phyloP scores from a whole-genome alignment of 768 basidiomycete species.

The Guyanaporus albipodus region DNA sequence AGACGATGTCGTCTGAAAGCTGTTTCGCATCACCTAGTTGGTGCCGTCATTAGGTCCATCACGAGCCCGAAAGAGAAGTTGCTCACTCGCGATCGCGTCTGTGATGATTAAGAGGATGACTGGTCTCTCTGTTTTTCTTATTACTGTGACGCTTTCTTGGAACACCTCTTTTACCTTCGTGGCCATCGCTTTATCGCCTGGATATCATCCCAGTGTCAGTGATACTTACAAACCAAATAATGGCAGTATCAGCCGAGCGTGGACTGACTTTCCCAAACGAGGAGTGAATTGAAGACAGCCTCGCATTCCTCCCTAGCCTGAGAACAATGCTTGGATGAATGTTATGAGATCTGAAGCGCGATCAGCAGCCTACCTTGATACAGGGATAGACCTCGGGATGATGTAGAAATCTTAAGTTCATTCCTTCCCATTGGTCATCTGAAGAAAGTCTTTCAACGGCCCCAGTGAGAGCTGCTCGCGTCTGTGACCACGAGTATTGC shows the following conservation, averaged over 20 bases:
- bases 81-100: conserved; percentile 19
- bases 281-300: conserved; percentile 17
- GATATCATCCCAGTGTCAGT: neutral
- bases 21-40: conserved; percentile 13
- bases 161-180: conserved; percentile 19
- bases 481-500: conserved; percentile 20
- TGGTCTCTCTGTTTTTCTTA: too few species aligned
- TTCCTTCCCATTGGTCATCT: conserved; percentile 13
- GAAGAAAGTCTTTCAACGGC: conserved; percentile 10
- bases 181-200: conserved; percentile 16
- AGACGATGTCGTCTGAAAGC: conserved; percentile 7
- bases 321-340: neutral
- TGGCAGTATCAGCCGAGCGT: neutral
- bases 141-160: conserved; percentile 13
- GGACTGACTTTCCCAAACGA: conserved; percentile 15
- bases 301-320: conserved; percentile 19
- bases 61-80: too few species aligned
- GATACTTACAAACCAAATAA: too few species aligned
- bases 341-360: neutral
- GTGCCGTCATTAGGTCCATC: neutral
- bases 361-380: conserved; percentile 8
- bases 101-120: conserved; percentile 18
- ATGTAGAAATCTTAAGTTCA: conserved; percentile 19
- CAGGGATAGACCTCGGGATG: neutral
- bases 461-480: conserved; percentile 17